Evolutionary conservation across 768 basidiomycete species (phyloP), one percentile per base, ranked within the genome.

Genomic region (Serendipita sp.): DNA sequence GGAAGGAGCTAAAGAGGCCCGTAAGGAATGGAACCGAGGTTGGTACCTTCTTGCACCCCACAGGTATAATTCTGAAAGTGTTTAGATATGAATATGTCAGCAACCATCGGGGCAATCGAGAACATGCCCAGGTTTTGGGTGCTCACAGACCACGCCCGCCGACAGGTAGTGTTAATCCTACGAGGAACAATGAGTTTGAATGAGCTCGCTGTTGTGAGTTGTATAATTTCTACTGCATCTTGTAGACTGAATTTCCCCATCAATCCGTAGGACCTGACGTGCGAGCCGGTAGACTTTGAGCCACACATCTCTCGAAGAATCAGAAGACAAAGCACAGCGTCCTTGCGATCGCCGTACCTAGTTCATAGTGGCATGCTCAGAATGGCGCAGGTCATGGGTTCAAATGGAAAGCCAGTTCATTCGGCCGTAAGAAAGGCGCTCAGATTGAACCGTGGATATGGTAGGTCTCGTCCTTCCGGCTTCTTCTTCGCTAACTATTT

Each of bases 101-200:
- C 73, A 34, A 78, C 77, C 10, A 78, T 86, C 28, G 86, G 87
- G 13, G 76, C 79, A 54, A 84, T 86, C 68, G 80, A 82, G 66
- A 78, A 84, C 67, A 86, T 89, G 84, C 89, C 90, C 2, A 78
- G 88, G 41, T 92, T 86, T 71, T 92, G 90, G 89, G 85, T 91
- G 2, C 77, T 92, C 18, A 90, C 88, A 0, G 89, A 92, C 71
- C 86, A 92, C 70, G 78, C 78, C 51, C 78, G 89, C 45, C 76
- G 75, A 3, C 86, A 91, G 71, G 80, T 92, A 56, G 86, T 91
- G 8, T 80, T 92, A 30, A 86, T 91, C 15, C 75, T 88, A 53
- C 77, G 86, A 75, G 85, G 89, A 11, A 92, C 90, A 2, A 88
- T 91, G 88, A 87, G 86, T 2, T 76, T 92, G 47, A 92, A 92